Base-by-base conservation (phyloP, 305 asterid species). In the Solanum hybrid region DNA sequence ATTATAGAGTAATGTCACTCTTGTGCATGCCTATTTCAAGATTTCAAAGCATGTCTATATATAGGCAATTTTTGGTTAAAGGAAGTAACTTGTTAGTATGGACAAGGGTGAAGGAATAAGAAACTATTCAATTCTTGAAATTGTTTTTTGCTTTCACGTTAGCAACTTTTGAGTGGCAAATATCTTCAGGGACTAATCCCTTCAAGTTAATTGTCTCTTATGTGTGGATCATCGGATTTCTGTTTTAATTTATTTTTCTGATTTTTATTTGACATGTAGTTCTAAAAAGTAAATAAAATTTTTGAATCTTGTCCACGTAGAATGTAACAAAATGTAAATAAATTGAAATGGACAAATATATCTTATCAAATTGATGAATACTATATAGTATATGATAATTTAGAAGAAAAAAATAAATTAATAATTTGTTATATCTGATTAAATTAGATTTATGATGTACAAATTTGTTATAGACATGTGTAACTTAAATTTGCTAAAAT, bases 131-230 rank as follows among this genome's bases (percentile, higher is more conserved):
- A 36, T 36, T 79, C 56, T 79, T 79, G 32, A n/a, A 10, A 36
- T 78, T 87, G 31, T 22, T 34, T 69, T 72, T 87, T 17, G 89
- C 89, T 71, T 87, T 87, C 82, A 71, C 42, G 89, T 72, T 10
- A 87, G n/a, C 82, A 66, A 11, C 32, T 71, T 86, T 31, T 32
- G 81, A 76, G 42, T 32, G 81, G 40, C 80, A 76, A 76, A 16
- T 76, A 22, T 78, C 22, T 78, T 78, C 37, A 78, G 31, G 51
- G 51, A 10, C 80, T 75, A 75, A 75, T 31, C 26, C 13, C 26
- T 75, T 75, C 38, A 29, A 29, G 36, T 29, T 31, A 75, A 75
- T 14, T 75, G 12, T 29, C n/a, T 73, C 37, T 31, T 7, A 40
- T 11, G 3, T 1, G 79, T 75, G 38, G 78, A 32, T 4, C 24